Evolutionary conservation across 345 rosid species (phyloP).

Genomic region (Eucalyptus tenuipes): DNA sequence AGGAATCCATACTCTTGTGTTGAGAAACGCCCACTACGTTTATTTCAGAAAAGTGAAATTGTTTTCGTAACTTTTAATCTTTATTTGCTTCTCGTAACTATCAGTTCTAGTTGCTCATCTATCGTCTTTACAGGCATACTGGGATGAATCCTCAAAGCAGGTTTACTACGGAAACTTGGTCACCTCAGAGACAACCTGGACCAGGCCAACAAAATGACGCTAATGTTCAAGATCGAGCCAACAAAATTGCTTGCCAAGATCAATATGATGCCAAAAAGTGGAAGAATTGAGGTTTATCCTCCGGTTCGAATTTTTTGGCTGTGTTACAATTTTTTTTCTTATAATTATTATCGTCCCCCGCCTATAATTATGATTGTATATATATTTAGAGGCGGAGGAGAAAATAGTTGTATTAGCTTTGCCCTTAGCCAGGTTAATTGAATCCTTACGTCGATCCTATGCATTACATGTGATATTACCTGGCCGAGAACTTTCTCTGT

Average conservation of each 20-base stretch:
- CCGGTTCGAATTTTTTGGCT: background rate
- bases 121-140: slow-evolving; percentile 23
- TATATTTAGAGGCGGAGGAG: background rate
- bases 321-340: background rate
- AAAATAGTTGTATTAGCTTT: background rate
- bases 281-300: background rate
- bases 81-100: background rate
- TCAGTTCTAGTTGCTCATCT: background rate
- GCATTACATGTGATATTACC: background rate
- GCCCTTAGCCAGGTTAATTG: background rate
- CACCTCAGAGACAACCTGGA: slow-evolving; percentile 60
- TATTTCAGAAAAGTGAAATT: background rate
- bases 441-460: background rate
- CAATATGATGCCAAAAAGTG: background rate
- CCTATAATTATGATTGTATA: background rate
- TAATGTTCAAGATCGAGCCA: too few species aligned
- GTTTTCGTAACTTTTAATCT: background rate
- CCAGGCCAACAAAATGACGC: slow-evolving; percentile 27
- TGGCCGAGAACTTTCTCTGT: background rate
- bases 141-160: slow-evolving; percentile 50
- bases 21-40: background rate
- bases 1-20: background rate
- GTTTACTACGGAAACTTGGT: slow-evolving; percentile 46
- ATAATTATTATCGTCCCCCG: background rate
- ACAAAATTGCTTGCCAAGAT: background rate